Evolutionary conservation across 257 asterid species (phyloP).

Genomic region (Osmanthus fragrans): DNA sequence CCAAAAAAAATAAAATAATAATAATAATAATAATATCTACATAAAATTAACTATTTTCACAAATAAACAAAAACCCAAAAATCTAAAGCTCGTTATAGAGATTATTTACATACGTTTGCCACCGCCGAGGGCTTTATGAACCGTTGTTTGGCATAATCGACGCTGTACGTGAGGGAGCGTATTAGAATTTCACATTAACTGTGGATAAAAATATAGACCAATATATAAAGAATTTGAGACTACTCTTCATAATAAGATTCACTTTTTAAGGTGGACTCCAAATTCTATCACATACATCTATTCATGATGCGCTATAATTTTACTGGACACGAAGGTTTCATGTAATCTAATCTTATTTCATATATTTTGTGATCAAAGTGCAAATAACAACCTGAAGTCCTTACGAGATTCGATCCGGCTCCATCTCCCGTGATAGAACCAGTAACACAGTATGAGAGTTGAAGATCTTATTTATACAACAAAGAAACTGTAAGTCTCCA

Average conservation of each 20-base stretch:
- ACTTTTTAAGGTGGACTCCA: no score
- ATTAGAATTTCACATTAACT: no score
- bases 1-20: no score
- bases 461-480: slow-evolving; percentile 18
- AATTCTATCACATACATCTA: no score
- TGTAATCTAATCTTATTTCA: slow-evolving; percentile 8
- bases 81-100: not conserved
- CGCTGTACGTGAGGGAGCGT: no score
- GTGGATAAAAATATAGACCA: no score
- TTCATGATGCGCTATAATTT: not conserved
- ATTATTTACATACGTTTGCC: slow-evolving; percentile 58
- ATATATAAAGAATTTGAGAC: no score
- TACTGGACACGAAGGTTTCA: not conserved
- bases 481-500: not conserved
- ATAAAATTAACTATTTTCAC: not conserved
- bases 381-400: slow-evolving; percentile 80
- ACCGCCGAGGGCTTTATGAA: slow-evolving; percentile 79
- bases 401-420: slow-evolving; percentile 66
- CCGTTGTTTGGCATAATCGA: no score
- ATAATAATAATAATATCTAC: not conserved
- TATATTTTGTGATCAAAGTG: slow-evolving; percentile 2
- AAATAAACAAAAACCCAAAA: not conserved
- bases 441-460: slow-evolving; percentile 53
- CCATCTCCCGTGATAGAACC: slow-evolving; percentile 48
- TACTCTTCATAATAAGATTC: no score